Base-by-base conservation (phyloP, 169 alveolate genomes). In the Babesia sp. region DNA sequence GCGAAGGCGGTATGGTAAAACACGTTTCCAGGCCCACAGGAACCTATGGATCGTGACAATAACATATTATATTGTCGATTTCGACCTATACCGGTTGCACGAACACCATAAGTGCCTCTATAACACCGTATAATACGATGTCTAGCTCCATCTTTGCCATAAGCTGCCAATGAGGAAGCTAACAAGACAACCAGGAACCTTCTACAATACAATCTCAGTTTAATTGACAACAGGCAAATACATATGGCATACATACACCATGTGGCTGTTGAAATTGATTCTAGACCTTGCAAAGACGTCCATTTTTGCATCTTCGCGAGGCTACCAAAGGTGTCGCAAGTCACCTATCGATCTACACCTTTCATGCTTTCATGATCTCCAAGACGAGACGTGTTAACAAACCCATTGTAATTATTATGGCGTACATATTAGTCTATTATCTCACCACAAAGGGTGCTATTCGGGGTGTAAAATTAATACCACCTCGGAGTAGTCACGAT, bases 261-360 rank as follows among this genome's bases (percentile, higher is more conserved):
- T 11, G 9, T 18, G 20, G 48, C n/a, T 12, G 7, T n/a, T 14
- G 31, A 12, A 14, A 18, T 64, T 8, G n/a, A 64, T 48, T 26
- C 61, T 14, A 3, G 3, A 8, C 0, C 22, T 24, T 14, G 44
- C 33, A 64, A 18, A 6, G 34, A 29, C 50, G 51, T 33, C 63
- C 61, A 29, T 33, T 46, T 31, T 64, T 29, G 74, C 61, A 64
- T 64, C 42, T 46, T 64, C 63, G 74, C 71, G 39, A 8, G 45
- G 71, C 54, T 39, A 56, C 42, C 26, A 14, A 12, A 41, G 22
- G 2, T 33, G 56, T 20, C 14, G 41, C 42, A 20, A 60, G 44
- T 34, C 56, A 11, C 16, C 22, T 33, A 31, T n/a, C 67, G 26
- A n/a, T 36, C 5, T 7, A 31, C n/a, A 34, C 6, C 51, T 31